Evolutionary conservation across 2,329 filamentous ascomycete genomes (phyloP).

Genomic region (Sarocladiaceae sp.): DNA sequence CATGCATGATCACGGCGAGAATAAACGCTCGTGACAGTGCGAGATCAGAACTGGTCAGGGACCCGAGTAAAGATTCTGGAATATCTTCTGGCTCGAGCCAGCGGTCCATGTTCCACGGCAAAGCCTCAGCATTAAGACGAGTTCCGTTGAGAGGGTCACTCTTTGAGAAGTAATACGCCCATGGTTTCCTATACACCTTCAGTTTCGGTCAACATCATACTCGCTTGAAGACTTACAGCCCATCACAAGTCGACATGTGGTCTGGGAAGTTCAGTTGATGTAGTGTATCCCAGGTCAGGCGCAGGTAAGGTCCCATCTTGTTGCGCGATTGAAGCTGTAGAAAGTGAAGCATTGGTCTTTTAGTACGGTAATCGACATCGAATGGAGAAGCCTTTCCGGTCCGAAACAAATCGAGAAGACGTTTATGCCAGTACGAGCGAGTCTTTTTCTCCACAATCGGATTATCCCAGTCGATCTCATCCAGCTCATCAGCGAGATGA

Average conservation of each 20-base stretch:
- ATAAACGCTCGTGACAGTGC: neutral
- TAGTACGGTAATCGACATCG: neutral
- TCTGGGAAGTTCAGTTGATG: conserved; percentile 1
- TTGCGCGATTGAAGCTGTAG: neutral
- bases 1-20: neutral
- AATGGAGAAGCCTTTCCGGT: conserved; percentile 1
- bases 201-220: neutral
- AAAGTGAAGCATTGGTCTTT: neutral
- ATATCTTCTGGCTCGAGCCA: conserved; percentile 2
- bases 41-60: neutral
- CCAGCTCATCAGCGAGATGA: conserved; percentile 4
- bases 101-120: neutral
- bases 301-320: neutral
- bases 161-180: conserved; percentile 3
- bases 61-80: neutral
- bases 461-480: conserved; percentile 1
- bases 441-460: neutral
- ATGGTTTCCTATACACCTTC: neutral
- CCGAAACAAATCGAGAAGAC: neutral
- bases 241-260: neutral
- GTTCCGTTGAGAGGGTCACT: neutral
- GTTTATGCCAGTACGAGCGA: neutral
- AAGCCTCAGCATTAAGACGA: neutral
- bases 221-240: neutral
- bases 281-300: neutral